Percentiles rank a stretch among this genome's conserved stretches.
phyloP scores from a whole-genome alignment of 2,329 filamentous ascomycete genomes.

The Calonectria pseudoreteaudii region DNA sequence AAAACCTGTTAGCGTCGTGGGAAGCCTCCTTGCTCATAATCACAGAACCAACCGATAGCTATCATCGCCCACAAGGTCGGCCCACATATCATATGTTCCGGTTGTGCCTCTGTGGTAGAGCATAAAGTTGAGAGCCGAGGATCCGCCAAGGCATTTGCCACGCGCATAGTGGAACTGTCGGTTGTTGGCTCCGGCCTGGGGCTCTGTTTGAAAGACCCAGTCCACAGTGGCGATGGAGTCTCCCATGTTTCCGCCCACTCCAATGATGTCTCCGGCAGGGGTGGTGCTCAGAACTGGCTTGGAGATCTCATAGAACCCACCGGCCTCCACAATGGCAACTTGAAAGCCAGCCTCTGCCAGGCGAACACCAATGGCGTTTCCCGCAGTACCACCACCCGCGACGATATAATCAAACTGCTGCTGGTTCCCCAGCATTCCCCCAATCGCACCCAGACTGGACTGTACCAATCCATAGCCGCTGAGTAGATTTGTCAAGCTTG shows the following conservation, averaged over 20 bases:
- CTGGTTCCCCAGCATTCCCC: neutral
- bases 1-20: neutral
- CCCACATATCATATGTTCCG: conserved; percentile 13
- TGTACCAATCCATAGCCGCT: neutral
- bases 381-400: neutral
- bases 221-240: neutral
- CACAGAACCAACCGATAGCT: neutral
- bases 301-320: neutral
- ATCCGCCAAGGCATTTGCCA: conserved; percentile 11
- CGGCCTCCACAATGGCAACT: neutral
- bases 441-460: neutral
- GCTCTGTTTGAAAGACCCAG: conserved; percentile 5
- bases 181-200: conserved; percentile 9
- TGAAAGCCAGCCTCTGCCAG: neutral
- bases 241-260: neutral
- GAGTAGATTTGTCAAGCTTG: neutral
- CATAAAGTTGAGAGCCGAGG: conserved; percentile 11
- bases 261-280: neutral
- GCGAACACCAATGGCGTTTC: neutral
- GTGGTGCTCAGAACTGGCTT: neutral
- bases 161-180: conserved; percentile 13
- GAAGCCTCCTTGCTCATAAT: neutral
- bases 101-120: conserved; percentile 10
- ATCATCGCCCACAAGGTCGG: conserved; percentile 7
- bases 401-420: neutral